A percentile compares a stretch with the other conserved stretches of the same genome.
Evolutionary conservation across 352 stramenopile species (phyloP).

Genomic region (Phytophthora brassicae): DNA sequence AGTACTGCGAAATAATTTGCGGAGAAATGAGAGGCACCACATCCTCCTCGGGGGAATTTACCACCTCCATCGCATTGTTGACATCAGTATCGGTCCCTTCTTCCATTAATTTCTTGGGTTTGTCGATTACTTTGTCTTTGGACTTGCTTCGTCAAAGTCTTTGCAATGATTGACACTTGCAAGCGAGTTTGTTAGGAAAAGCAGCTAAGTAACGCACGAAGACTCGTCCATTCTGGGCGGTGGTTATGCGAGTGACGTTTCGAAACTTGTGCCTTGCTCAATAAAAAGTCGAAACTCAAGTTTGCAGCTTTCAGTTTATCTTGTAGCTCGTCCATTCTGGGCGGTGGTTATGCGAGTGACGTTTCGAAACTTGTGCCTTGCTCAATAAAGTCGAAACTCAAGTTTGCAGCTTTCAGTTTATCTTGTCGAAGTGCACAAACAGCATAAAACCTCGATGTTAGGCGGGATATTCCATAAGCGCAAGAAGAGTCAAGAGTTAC

Average conservation of each 20-base stretch:
- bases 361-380: slow-evolving; percentile 37
- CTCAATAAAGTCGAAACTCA: not conserved
- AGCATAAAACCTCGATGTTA: slow-evolving; percentile 47
- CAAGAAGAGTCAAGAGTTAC: slow-evolving; percentile 78
- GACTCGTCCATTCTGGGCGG: slow-evolving; percentile 2
- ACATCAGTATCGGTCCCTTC: too few species aligned
- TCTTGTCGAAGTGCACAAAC: slow-evolving; percentile 4
- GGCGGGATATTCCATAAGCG: slow-evolving; percentile 79
- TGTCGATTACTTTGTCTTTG: slow-evolving; percentile 2
- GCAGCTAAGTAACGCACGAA: slow-evolving; percentile 5
- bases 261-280: slow-evolving; percentile 28
- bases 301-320: slow-evolving; percentile 1
- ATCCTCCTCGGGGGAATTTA: slow-evolving; percentile 9
- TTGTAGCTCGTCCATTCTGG: slow-evolving; percentile 7
- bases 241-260: slow-evolving; percentile 28
- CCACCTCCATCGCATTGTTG: slow-evolving; percentile 6
- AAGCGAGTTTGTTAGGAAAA: slow-evolving; percentile 13
- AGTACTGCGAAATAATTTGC: not conserved
- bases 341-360: slow-evolving; percentile 12
- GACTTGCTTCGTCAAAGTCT: not conserved
- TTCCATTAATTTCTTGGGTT: too few species aligned
- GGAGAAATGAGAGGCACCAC: slow-evolving; percentile 2
- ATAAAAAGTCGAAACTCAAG: not conserved
- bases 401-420: not conserved
- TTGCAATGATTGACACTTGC: not conserved